These are phyloP conservation scores for Chaetomium tenue DNA, from an alignment of 495 filamentous ascomycete genomes.

Conservation along the genomic window DNA sequence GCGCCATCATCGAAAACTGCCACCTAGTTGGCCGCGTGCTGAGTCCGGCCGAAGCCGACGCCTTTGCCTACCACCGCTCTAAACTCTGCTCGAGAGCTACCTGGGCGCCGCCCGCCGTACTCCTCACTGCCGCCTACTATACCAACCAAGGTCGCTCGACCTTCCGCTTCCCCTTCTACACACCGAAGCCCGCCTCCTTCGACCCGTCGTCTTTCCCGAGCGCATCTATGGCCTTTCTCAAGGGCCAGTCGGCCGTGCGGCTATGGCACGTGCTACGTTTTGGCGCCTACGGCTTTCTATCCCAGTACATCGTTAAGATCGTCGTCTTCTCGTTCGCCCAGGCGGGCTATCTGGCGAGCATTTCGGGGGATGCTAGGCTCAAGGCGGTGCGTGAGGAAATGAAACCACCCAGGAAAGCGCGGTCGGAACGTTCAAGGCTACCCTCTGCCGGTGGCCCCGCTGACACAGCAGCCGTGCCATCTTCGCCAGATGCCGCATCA, in stretches of 20 bases:
- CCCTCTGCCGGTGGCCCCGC: neutral
- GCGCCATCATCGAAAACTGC: neutral
- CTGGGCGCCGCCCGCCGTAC: constrained; percentile 18
- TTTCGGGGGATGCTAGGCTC: constrained; percentile 19
- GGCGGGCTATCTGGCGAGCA: neutral
- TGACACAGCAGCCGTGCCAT: constrained; percentile 12
- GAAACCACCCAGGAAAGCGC: neutral
- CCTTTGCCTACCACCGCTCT: constrained; percentile 21
- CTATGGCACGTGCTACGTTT: constrained; percentile 26
- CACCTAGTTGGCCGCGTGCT: constrained; percentile 1
- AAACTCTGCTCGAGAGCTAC: constrained; percentile 1
- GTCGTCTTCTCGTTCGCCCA: constrained; percentile 7
- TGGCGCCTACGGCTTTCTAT: constrained; percentile 14
- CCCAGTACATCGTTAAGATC: neutral
- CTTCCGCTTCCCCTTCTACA: constrained; percentile 32
- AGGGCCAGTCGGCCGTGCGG: constrained; percentile 15
- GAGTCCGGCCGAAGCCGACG: constrained; percentile 18
- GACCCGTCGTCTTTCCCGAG: constrained; percentile 23
- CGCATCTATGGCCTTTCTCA: neutral
- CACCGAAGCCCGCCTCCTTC: constrained; percentile 23
- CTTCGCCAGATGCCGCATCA: neutral
- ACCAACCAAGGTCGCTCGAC: constrained; percentile 21
- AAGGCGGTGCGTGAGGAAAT: constrained; percentile 8
- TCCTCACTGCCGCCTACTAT: constrained; percentile 11
- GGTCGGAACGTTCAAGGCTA: neutral